Percentiles rank a stretch among this genome's conserved stretches.
These are phyloP conservation scores for Hypsizygus marmoreus DNA, from an alignment of 768 basidiomycete species.

Conservation along the genomic window DNA sequence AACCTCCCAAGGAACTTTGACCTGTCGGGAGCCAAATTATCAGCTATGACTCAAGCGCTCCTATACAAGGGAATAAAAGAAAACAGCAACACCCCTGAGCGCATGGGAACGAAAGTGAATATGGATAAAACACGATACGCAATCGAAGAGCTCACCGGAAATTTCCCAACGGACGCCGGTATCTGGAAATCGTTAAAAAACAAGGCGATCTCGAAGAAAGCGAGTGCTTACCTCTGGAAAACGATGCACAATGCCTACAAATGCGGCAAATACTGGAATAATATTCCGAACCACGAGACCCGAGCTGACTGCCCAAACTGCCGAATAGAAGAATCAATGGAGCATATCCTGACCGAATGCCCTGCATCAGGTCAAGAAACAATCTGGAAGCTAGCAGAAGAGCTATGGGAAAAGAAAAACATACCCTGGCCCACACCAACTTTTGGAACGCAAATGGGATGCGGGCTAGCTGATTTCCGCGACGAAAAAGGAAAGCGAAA, in stretches of 20 bases:
- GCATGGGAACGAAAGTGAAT: too few species aligned
- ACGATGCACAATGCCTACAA: constrained; percentile 22
- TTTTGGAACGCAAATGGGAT: constrained; percentile 21
- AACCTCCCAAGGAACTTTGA: background rate
- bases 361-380: constrained; percentile 18
- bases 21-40: constrained; percentile 15
- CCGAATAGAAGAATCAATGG: constrained; percentile 22
- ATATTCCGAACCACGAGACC: constrained; percentile 13
- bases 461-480: too few species aligned
- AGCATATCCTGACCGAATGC: constrained; percentile 31
- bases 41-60: constrained; percentile 17
- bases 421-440: constrained; percentile 29
- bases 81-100: too few species aligned
- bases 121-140: too few species aligned
- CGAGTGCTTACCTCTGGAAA: constrained; percentile 21
- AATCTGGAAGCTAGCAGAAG: constrained; percentile 14
- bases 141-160: too few species aligned
- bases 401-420: constrained; percentile 4
- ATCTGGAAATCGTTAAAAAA: constrained; percentile 13
- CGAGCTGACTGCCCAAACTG: constrained; percentile 19
- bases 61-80: constrained; percentile 15
- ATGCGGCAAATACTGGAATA: constrained; percentile 26
- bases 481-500: too few species aligned
- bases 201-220: constrained; percentile 5
- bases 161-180: too few species aligned